Base-by-base conservation (phyloP, 495 filamentous ascomycete species). In the Glonium stellatum region DNA sequence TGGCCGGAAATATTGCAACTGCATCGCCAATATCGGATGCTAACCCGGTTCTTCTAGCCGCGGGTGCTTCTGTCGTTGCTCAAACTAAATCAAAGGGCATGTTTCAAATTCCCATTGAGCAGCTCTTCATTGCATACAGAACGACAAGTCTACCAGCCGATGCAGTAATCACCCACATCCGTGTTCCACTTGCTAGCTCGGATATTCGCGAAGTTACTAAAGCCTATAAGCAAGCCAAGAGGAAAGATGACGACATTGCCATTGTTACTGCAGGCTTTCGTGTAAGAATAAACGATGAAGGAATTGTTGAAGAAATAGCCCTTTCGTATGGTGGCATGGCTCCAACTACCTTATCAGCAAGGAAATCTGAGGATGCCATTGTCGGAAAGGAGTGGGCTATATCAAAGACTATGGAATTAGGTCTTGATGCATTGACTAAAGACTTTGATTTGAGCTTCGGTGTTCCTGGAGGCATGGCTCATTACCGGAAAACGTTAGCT, bases 1-100 rank as follows among this genome's bases (percentile, higher is more conserved):
- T 68, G 9, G 74, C 74, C 21, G 74, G 74, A 11, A 75, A 74
- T 54, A 72, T 76, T 22, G 70, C 67, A 22, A 75, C 74, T 0
- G 74, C 73, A 21, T 76, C 72, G 13, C 72, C 74, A 5, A 73
- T 75, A 27, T 76, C 73, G 0, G 74, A 76, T 54, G 62, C 73
- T 19, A 76, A 76, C 50, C 74, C 74, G 0, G 68, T 76, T 15
- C 52, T 76, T 8, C 35, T 76, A 36, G 70, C 73, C 12, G 68
- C 67, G 31, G 70, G 72, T 9, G 69, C 73, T 27, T 62, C 57
- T n/a, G 34, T 76, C 6, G 65, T 58, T 11, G 69, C 62, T 0
- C 55, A 64, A 53, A 74, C 60, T 34, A 52, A 71, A 34, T 31
- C 60, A 1, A 61, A 65, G 37, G 71, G 70, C 0, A 42, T 51